Evolutionary conservation across 1,284 basidiomycete genomes (phyloP).

Genomic region (Gymnopus androsaceus): DNA sequence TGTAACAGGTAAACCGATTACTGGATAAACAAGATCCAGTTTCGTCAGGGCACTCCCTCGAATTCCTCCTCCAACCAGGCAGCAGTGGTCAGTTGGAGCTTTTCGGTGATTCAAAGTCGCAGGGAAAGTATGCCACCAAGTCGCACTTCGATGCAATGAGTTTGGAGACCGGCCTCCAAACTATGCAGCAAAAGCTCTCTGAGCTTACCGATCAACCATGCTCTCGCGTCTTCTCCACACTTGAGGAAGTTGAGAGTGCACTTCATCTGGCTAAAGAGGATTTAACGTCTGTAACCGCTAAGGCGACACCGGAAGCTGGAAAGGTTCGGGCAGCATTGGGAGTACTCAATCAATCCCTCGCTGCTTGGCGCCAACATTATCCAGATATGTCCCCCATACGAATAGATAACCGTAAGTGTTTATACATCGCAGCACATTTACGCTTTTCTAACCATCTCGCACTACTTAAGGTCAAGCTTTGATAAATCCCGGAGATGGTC

Average conservation of each 20-base stretch:
- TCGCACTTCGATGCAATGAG: no score
- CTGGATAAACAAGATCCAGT: no score
- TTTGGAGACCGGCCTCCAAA: no score
- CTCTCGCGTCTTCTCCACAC: background rate
- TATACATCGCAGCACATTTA: background rate
- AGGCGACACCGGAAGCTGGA: background rate
- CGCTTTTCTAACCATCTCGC: background rate
- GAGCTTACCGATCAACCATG: no score
- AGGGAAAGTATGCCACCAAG: no score
- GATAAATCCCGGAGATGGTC: background rate
- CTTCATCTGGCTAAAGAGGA: background rate
- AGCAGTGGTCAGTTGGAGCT: no score
- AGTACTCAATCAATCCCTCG: background rate
- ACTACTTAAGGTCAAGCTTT: background rate
- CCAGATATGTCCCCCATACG: background rate
- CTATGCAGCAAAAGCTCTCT: no score
- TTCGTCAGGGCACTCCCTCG: no score
- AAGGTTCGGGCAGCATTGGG: background rate
- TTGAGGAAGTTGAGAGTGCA: background rate
- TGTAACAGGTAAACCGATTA: no score
- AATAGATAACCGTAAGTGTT: constrained; percentile 2
- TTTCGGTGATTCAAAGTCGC: no score
- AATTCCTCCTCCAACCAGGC: no score
- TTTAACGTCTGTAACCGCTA: background rate
- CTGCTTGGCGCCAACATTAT: background rate